phyloP scores from a whole-genome alignment of 192 early-diverging fungal species.

The Mortierella hygrophila region DNA sequence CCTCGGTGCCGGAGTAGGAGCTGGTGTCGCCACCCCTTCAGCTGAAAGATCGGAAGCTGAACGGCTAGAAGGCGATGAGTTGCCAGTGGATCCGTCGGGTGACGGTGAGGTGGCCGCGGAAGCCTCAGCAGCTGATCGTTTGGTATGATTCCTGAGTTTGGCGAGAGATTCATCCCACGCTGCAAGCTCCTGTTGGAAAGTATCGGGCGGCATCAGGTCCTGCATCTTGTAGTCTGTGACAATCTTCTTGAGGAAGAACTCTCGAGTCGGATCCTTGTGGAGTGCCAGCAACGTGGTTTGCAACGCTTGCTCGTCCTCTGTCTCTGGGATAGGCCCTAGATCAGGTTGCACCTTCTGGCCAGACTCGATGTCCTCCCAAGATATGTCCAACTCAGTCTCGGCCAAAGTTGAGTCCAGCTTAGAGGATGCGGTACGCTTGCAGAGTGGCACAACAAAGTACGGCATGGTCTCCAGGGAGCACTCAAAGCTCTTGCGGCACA shows the following conservation, averaged over 20 bases:
- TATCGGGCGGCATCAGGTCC: constrained; percentile 12
- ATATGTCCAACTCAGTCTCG: constrained; percentile 39
- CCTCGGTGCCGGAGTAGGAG: neutral
- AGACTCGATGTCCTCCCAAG: constrained; percentile 62
- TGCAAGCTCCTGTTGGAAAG: constrained; percentile 9
- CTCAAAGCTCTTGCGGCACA: constrained; percentile 60
- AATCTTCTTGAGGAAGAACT: constrained; percentile 59
- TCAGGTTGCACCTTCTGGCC: constrained; percentile 14
- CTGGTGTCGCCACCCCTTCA: neutral
- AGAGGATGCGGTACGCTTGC: neutral
- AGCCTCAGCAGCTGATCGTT: neutral
- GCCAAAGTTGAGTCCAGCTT: neutral
- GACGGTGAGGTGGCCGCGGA: neutral
- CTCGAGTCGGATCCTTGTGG: constrained; percentile 54
- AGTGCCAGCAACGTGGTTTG: constrained; percentile 55
- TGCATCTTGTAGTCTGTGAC: constrained; percentile 33
- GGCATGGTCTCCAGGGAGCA: constrained; percentile 66
- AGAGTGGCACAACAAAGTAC: constrained; percentile 68
- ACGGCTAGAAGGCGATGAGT: neutral
- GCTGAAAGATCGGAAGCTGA: neutral
- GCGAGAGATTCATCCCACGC: neutral
- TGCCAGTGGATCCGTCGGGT: neutral
- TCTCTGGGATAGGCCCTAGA: constrained; percentile 8
- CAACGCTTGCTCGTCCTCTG: constrained; percentile 19
- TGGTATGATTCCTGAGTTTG: neutral